A percentile compares a stretch with the other conserved stretches of the same genome.
phyloP scores from a whole-genome alignment of 2,329 filamentous ascomycete genomes.

The Alternaria solani region DNA sequence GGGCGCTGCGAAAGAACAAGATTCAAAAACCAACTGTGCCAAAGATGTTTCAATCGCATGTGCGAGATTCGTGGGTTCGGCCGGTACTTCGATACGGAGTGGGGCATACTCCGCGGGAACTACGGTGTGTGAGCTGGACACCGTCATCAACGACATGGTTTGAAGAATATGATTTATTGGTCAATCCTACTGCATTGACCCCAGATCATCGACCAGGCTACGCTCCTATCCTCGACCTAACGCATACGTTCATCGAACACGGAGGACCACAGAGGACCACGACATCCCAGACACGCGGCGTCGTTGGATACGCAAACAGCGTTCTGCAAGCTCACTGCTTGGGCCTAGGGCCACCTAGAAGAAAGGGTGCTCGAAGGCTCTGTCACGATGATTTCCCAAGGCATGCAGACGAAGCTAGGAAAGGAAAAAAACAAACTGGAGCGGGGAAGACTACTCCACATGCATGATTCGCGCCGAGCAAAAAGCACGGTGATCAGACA shows the following conservation, averaged over 20 bases:
- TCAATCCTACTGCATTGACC: not conserved
- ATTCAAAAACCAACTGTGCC: conserved; percentile 30
- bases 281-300: not conserved
- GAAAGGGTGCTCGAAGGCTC: not conserved
- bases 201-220: not conserved
- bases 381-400: not conserved
- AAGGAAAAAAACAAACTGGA: not conserved
- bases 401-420: not conserved
- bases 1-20: conserved; percentile 29
- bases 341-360: fast-evolving
- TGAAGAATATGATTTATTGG: too few species aligned
- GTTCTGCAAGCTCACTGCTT: not conserved
- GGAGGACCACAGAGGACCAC: not conserved
- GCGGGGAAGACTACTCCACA: not conserved
- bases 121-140: conserved; percentile 13
- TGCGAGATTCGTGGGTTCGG: conserved; percentile 36
- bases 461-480: not conserved
- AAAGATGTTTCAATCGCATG: conserved; percentile 35
- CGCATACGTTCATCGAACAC: not conserved
- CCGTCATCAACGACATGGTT: not conserved
- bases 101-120: conserved; percentile 25
- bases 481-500: not conserved
- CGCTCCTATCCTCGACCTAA: not conserved
- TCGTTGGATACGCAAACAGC: not conserved
- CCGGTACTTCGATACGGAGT: conserved; percentile 32